Conservation (phyloP, 2,329 filamentous ascomycete species). For the Nectriaceae sp. region DNA sequence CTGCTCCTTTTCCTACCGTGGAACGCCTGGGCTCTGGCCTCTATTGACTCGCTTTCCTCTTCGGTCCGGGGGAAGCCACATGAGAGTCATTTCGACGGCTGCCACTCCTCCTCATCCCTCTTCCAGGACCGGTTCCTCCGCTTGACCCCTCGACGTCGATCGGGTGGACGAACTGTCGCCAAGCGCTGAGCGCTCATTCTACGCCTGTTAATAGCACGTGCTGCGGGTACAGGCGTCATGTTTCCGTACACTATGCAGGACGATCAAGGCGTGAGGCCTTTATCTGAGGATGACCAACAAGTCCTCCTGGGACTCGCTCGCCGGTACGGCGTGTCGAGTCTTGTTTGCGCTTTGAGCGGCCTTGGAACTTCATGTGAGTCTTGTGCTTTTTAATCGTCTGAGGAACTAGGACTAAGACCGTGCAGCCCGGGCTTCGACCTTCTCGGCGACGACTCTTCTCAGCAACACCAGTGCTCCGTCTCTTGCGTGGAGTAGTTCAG, state of each 20-base stretch:
- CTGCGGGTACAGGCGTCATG: conserved; percentile 28
- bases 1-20: conserved; percentile 5
- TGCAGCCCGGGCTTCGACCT: conserved; percentile 41
- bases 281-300: conserved; percentile 42
- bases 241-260: conserved; percentile 37
- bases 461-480: conserved; percentile 44
- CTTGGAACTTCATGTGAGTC: conserved; percentile 40
- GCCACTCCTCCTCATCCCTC: conserved; percentile 16
- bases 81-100: conserved; percentile 18
- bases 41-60: neutral
- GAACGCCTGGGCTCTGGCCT: conserved; percentile 6
- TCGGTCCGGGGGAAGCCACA: conserved; percentile 8
- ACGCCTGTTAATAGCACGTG: conserved; percentile 16
- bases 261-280: conserved; percentile 36
- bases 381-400: neutral
- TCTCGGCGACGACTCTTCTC: conserved; percentile 42
- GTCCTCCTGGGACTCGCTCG: conserved; percentile 38
- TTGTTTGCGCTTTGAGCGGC: conserved; percentile 39
- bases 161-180: conserved; percentile 9
- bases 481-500: conserved; percentile 43
- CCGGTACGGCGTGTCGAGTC: conserved; percentile 40
- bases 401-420: conserved; percentile 14
- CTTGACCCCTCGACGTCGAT: conserved; percentile 5
- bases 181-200: conserved; percentile 29
- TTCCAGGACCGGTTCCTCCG: neutral